Evolutionary conservation across 345 rosid genomes (phyloP).

Genomic region (Balakata baccata): DNA sequence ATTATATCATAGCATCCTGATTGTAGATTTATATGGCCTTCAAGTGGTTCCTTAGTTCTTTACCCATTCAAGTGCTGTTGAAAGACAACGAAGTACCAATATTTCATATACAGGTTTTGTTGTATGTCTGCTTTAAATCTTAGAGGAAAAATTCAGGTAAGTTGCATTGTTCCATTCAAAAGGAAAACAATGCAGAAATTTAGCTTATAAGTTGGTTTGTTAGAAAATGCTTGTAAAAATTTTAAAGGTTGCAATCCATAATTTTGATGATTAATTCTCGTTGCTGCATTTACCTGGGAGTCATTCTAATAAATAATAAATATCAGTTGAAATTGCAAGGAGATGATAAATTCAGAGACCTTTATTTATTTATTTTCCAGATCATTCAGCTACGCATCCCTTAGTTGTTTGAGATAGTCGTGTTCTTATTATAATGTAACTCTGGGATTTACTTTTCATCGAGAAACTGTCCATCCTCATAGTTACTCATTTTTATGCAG

Average conservation of each 20-base stretch:
- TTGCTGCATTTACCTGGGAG: not conserved
- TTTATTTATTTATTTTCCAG: not conserved
- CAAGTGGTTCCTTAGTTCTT: not conserved
- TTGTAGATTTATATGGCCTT: not conserved
- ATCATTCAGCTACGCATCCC: not conserved
- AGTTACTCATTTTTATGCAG: conserved; percentile 35
- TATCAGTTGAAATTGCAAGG: not conserved
- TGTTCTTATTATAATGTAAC: not conserved
- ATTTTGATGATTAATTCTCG: not conserved
- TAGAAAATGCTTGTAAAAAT: not conserved
- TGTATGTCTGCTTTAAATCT: not conserved
- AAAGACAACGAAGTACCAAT: not conserved
- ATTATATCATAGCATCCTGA: not conserved
- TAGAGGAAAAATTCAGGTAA: not conserved
- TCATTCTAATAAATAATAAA: not conserved
- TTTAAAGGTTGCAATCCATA: not conserved
- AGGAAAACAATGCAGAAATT: not conserved
- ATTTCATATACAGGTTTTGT: not conserved
- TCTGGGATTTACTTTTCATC: not conserved
- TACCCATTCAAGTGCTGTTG: not conserved
- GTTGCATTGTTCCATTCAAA: not conserved
- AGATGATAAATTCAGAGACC: not conserved
- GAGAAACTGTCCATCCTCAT: not conserved
- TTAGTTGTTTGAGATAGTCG: not conserved
- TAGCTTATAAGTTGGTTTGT: not conserved